phyloP scores from a whole-genome alignment of 2,329 filamentous ascomycete species.

The Metarhizium anisopliae region DNA sequence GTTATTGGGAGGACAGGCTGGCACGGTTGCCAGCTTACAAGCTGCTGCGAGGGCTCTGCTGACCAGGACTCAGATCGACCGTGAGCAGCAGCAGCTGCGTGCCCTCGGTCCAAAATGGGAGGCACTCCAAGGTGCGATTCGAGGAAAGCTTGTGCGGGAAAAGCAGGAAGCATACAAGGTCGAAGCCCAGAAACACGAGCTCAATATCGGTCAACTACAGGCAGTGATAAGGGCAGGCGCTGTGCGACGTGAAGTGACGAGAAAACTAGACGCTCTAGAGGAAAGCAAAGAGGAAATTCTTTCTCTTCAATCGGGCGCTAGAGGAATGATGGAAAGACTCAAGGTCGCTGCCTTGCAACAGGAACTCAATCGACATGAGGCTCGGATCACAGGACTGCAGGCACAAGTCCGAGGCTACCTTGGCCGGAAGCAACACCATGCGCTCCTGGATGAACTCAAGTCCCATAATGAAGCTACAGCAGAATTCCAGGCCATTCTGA shows the following conservation, averaged over 20 bases:
- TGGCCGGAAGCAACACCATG: slow-evolving; percentile 49
- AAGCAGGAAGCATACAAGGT: slow-evolving; percentile 34
- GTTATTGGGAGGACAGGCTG: slow-evolving; percentile 40
- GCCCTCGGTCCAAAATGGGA: slow-evolving; percentile 41
- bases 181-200: slow-evolving; percentile 36
- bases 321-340: slow-evolving; percentile 52
- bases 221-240: slow-evolving; percentile 44
- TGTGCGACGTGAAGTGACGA: slow-evolving; percentile 40
- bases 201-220: slow-evolving; percentile 40
- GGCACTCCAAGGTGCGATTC: slow-evolving; percentile 29
- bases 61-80: slow-evolving; percentile 43
- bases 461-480: slow-evolving; percentile 58
- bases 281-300: slow-evolving; percentile 36
- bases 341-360: slow-evolving; percentile 39
- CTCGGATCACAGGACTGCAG: slow-evolving; percentile 55
- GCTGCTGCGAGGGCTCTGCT: slow-evolving; percentile 56
- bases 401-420: slow-evolving; percentile 56
- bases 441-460: slow-evolving; percentile 60
- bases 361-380: slow-evolving; percentile 48
- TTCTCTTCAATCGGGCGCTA: slow-evolving; percentile 48
- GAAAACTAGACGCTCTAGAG: slow-evolving; percentile 38
- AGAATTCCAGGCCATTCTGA: slow-evolving; percentile 63
- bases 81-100: slow-evolving; percentile 41
- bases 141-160: slow-evolving; percentile 40
- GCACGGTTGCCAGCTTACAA: slow-evolving; percentile 49